phyloP scores from a whole-genome alignment of 208 protist species.

The Zelonia costaricensis region DNA sequence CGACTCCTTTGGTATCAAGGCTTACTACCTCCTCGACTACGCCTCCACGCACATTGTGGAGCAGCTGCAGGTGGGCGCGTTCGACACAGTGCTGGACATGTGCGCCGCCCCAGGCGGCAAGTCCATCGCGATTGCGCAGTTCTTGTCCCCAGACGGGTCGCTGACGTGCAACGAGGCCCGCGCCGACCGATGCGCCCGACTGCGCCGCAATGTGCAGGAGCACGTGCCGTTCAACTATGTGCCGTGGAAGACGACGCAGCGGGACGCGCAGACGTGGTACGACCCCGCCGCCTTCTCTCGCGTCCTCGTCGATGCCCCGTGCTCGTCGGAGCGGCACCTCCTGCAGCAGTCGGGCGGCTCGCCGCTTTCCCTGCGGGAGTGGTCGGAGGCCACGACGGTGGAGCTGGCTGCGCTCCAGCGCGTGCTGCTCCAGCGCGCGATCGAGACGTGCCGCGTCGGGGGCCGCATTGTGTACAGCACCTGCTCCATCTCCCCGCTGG shows the following conservation, averaged over 20 bases:
- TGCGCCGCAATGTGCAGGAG: slow-evolving; percentile 68
- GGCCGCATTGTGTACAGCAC: slow-evolving; percentile 93
- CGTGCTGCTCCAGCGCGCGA: slow-evolving; percentile 61
- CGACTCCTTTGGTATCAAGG: slow-evolving; percentile 67
- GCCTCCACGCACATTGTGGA: slow-evolving; percentile 71
- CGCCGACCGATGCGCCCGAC: slow-evolving; percentile 59
- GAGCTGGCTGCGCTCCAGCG: slow-evolving; percentile 60
- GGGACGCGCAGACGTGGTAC: slow-evolving; percentile 74
- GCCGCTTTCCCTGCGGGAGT: slow-evolving; percentile 48
- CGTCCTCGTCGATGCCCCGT: slow-evolving; percentile 93
- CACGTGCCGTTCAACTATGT: slow-evolving; percentile 74
- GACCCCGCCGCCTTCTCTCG: slow-evolving; percentile 63
- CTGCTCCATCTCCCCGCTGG: slow-evolving; percentile 83
- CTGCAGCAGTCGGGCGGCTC: slow-evolving; percentile 60
- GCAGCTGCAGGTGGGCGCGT: slow-evolving; percentile 68
- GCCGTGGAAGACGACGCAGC: slow-evolving; percentile 57
- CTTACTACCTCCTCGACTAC: slow-evolving; percentile 86
- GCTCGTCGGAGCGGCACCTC: slow-evolving; percentile 91
- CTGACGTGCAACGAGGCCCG: slow-evolving; percentile 76
- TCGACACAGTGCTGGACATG: slow-evolving; percentile 84
- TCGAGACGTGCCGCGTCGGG: slow-evolving; percentile 74
- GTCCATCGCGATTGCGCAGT: slow-evolving; percentile 78
- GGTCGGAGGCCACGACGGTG: slow-evolving; percentile 36
- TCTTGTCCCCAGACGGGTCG: slow-evolving; percentile 59
- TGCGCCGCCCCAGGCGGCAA: slow-evolving; percentile 83